Conservation (phyloP, 2,329 filamentous ascomycete genomes). For the Apiospora sp. region DNA sequence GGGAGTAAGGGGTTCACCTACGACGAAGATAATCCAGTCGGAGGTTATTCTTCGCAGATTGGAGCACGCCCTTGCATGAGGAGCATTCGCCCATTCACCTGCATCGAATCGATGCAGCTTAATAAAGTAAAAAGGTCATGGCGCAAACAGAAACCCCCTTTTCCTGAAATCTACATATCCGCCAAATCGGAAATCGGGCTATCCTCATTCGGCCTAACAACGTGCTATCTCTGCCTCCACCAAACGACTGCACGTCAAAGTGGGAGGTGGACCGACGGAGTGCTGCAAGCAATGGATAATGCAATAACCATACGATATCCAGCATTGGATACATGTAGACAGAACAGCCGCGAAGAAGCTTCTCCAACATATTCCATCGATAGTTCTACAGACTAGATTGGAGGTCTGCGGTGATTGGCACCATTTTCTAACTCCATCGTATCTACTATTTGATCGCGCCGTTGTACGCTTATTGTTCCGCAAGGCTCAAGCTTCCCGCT, state of each 20-base stretch:
- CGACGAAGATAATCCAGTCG: constrained; percentile 2
- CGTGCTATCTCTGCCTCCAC: constrained; percentile 8
- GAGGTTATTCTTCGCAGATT: background rate
- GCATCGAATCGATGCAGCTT: constrained; percentile 1
- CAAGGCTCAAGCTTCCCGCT: constrained; percentile 8
- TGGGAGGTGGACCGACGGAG: background rate
- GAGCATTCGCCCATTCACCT: background rate
- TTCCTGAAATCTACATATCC: background rate
- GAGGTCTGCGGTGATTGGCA: constrained; percentile 5
- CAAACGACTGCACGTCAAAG: background rate
- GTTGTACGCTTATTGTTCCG: constrained; percentile 1
- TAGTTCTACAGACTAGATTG: constrained; percentile 12
- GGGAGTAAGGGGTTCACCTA: background rate
- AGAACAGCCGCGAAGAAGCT: background rate
- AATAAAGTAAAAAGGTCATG: background rate
- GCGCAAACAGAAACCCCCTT: background rate
- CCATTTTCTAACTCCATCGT: background rate
- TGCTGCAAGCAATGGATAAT: background rate
- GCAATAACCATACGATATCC: background rate
- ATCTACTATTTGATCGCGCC: constrained; percentile 15
- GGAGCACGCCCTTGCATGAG: background rate
- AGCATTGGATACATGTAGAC: background rate
- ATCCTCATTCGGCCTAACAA: background rate
- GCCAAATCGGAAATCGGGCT: background rate
- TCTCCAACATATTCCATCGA: constrained; percentile 6